A percentile compares a stretch with the other conserved stretches of the same genome.
Conservation (phyloP, 1,284 basidiomycete genomes). For the Anthracocystis setariae region DNA sequence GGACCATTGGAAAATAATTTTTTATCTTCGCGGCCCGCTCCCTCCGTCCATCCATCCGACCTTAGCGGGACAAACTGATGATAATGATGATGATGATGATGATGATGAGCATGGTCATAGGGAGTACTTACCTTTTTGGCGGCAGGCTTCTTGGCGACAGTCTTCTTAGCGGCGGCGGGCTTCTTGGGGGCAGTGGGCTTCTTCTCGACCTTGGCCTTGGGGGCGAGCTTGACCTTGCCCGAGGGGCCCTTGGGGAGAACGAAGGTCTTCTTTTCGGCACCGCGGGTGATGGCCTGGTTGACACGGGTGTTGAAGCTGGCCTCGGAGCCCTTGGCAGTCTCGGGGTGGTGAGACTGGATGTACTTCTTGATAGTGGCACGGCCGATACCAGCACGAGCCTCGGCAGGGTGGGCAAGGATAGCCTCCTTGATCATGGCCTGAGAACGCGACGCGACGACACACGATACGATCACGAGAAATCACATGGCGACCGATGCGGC, state of each 20-base stretch:
- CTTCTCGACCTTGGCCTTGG: constrained; percentile 72
- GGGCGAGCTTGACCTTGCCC: constrained; percentile 82
- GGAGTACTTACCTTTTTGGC: constrained; percentile 25
- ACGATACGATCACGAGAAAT: background rate
- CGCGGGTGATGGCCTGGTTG: constrained; percentile 80
- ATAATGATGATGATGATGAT: background rate
- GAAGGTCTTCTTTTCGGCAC: constrained; percentile 82
- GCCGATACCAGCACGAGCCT: constrained; percentile 84
- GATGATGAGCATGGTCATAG: background rate
- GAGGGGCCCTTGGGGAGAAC: constrained; percentile 82
- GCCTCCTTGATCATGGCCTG: constrained; percentile 74
- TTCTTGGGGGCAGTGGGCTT: constrained; percentile 69
- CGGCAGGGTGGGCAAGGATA: constrained; percentile 78
- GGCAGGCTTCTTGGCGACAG: constrained; percentile 64
- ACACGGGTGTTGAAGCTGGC: constrained; percentile 82
- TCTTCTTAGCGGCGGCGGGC: constrained; percentile 70
- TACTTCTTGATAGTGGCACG: constrained; percentile 92
- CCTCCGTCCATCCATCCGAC: background rate
- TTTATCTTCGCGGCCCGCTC: background rate
- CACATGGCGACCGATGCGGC: constrained; percentile 2
- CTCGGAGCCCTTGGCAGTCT: constrained; percentile 52
- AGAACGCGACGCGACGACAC: constrained; percentile 34
- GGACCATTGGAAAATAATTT: background rate
- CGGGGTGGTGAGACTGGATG: constrained; percentile 64
- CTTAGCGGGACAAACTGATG: background rate